Evolutionary conservation across 202 grass and related monocot species (phyloP).

Genomic region (Alloteropsis angusta): DNA sequence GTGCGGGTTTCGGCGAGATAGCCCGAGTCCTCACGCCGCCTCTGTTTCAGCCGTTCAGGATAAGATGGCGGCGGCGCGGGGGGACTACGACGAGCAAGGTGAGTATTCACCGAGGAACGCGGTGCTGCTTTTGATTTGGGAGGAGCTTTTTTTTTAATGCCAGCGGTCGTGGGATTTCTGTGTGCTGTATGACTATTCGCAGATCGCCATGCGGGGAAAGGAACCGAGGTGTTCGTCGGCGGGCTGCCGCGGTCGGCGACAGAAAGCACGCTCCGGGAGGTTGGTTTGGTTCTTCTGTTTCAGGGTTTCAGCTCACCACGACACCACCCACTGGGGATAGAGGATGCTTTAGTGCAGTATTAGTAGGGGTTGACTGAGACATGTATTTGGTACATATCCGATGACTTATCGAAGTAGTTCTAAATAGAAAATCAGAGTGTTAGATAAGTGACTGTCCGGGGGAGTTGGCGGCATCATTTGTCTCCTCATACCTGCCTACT

Average conservation of each 20-base stretch:
- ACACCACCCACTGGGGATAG: neutral
- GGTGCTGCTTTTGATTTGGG: neutral
- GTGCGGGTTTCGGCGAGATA: neutral
- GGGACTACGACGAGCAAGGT: constrained; percentile 35
- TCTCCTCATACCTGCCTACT: neutral
- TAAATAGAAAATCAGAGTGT: neutral
- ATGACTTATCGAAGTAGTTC: neutral
- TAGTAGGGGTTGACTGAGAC: neutral
- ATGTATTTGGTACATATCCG: neutral
- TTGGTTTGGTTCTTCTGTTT: constrained; percentile 10
- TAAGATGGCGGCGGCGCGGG: constrained; percentile 24
- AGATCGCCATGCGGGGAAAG: constrained; percentile 33
- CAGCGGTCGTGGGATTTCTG: neutral
- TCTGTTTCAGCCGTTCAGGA: constrained; percentile 19
- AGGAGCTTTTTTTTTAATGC: neutral
- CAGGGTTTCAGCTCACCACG: neutral
- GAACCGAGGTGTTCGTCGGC: constrained; percentile 67
- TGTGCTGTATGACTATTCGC: constrained; percentile 13
- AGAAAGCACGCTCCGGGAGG: constrained; percentile 55
- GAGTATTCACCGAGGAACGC: neutral
- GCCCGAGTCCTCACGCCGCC: neutral
- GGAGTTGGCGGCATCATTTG: neutral
- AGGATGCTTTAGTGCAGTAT: neutral
- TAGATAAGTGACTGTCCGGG: neutral
- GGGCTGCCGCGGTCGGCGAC: constrained; percentile 58